Base-by-base conservation (phyloP, 1,284 basidiomycete species). In the Coniophora puteana region DNA sequence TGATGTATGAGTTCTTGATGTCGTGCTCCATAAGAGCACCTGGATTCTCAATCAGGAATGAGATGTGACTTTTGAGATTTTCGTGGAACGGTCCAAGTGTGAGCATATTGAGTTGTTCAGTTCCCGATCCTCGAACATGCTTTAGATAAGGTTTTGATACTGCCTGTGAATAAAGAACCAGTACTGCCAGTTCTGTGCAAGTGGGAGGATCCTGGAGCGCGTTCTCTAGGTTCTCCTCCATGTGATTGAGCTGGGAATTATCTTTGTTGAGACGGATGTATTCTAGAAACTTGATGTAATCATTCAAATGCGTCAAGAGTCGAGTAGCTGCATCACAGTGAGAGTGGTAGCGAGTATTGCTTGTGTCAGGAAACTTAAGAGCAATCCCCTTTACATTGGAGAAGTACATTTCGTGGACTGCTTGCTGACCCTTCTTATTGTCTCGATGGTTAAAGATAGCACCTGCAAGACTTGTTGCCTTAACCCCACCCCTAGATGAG, bases 381-480 rank as follows among this genome's bases (percentile, higher is more conserved):
- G 14, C 24, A 17, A 36, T 18, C 11, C 26, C n/a, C 18, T 43
- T 34, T 14, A 46, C 51, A 6, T 51, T 37, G 6, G 14, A 17
- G 7, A 10, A 2, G 18, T 53, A 43, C 17, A 53, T 37, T 35
- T 40, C 38, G 21, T 48, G 47, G 1, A 49, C 40, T 25, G 62
- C 54, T 18, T 61, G 59, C 22, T 56, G 53, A 2, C 62, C 63
- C 23, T 59, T 59, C 46, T 67, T 67, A 36, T 58, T 49, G 37
- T 66, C 58, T 36, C 61, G 59, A 46, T 67, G 51, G 35, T 58
- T 51, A 24, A 64, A 57, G 3, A 63, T 25, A 0, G 49, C 43
- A 8, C 63, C 63, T 0, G 53, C 55, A 3, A 68, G 42, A 11
- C 41, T 47, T 2, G 54, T 44, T 5, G 50, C 28, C 44, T 67